phyloP scores from a whole-genome alignment of 805 yeast species.

The Wickerhamomyces kurtzmanii region DNA sequence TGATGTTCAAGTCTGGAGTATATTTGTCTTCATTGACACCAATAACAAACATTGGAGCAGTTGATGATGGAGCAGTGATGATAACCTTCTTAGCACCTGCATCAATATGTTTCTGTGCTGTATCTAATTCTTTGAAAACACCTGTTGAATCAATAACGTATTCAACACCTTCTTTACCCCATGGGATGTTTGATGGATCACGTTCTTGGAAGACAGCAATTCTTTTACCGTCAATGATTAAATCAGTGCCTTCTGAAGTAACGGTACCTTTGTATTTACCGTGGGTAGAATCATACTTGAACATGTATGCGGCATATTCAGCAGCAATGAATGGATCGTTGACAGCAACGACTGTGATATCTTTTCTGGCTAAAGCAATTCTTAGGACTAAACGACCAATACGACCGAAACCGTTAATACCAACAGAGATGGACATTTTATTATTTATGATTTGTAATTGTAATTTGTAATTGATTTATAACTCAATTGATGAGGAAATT shows the following conservation, averaged over 20 bases:
- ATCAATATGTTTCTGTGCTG: constrained; percentile 59
- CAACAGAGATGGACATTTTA: constrained; percentile 44
- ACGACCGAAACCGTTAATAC: constrained; percentile 70
- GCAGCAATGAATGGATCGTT: constrained; percentile 63
- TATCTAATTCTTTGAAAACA: constrained; percentile 56
- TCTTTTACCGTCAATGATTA: constrained; percentile 43
- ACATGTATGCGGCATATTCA: constrained; percentile 66
- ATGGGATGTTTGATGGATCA: constrained; percentile 60
- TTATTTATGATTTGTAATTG: no score
- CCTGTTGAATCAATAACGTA: constrained; percentile 65
- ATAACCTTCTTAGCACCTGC: constrained; percentile 70
- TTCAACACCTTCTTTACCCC: constrained; percentile 56
- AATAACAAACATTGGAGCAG: constrained; percentile 66
- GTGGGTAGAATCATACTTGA: constrained; percentile 69
- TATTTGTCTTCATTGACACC: constrained; percentile 61
- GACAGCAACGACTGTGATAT: constrained; percentile 52
- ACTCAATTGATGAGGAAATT: no score
- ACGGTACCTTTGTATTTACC: constrained; percentile 55
- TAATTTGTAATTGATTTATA: no score
- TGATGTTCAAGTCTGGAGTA: constrained; percentile 44
- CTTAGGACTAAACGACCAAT: constrained; percentile 62
- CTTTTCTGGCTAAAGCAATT: constrained; percentile 44
- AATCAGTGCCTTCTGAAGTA: constrained; percentile 36
- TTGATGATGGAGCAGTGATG: constrained; percentile 63
- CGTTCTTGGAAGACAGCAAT: constrained; percentile 49